phyloP scores from a whole-genome alignment of 2,329 filamentous ascomycete genomes.

The Colletotrichum tanaceti region DNA sequence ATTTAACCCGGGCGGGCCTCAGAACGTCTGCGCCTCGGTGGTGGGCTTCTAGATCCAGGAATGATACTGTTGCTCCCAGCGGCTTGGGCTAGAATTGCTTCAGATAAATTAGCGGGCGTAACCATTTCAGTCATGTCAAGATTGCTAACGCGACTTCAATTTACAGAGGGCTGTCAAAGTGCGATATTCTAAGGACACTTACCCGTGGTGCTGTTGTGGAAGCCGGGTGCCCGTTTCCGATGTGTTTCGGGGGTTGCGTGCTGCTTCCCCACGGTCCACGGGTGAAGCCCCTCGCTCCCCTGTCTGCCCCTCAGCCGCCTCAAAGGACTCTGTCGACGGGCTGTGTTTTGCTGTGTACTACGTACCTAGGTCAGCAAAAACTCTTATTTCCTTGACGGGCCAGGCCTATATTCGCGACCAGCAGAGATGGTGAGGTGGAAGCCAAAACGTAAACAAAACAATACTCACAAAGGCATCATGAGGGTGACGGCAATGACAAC shows the following conservation, averaged over 20 bases:
- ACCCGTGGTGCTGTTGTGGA: neutral
- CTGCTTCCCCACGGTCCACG: neutral
- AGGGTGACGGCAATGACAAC: too few species aligned
- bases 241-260: slow-evolving; percentile 34
- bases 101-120: neutral
- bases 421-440: neutral
- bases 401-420: neutral
- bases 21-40: neutral
- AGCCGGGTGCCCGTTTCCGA: slow-evolving; percentile 36
- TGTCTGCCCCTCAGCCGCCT: neutral
- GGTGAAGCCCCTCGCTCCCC: neutral
- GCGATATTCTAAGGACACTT: neutral
- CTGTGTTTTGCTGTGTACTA: too few species aligned
- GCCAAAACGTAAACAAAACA: too few species aligned
- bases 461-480: too few species aligned
- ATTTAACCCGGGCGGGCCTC: neutral
- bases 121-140: neutral
- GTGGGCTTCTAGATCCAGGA: neutral
- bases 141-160: neutral
- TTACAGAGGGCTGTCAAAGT: slow-evolving; percentile 13
- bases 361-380: neutral
- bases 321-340: neutral
- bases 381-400: neutral
- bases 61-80: neutral
- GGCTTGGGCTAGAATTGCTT: neutral